phyloP scores from a whole-genome alignment of 371 early-diverging fungal species.

The Pancytospora philotis region DNA sequence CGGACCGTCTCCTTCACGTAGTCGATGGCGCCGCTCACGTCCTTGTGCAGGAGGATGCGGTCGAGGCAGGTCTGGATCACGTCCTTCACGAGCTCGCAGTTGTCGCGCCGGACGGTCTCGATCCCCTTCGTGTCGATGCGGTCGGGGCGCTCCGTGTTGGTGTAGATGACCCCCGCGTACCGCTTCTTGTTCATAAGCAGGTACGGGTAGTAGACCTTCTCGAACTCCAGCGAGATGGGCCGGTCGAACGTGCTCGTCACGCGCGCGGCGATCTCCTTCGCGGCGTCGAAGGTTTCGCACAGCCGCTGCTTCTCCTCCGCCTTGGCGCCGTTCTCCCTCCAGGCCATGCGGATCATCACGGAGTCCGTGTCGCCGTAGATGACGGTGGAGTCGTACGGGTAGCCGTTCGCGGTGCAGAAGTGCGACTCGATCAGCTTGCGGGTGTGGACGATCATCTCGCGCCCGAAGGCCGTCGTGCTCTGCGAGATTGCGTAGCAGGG shows the following conservation, averaged over 20 bases:
- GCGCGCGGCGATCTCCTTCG: constrained; percentile 63
- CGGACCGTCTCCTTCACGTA: constrained; percentile 78
- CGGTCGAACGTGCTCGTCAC: constrained; percentile 75
- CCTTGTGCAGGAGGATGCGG: constrained; percentile 77
- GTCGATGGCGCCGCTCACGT: constrained; percentile 73
- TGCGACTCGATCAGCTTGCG: constrained; percentile 73
- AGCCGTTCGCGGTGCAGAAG: constrained; percentile 73
- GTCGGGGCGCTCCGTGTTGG: constrained; percentile 73
- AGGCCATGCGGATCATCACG: constrained; percentile 95
- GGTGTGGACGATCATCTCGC: constrained; percentile 88
- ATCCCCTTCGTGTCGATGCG: constrained; percentile 96
- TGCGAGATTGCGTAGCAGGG: constrained; percentile 93
- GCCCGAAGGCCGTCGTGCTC: constrained; percentile 92
- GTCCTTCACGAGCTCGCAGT: constrained; percentile 78
- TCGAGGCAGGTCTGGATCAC: constrained; percentile 83
- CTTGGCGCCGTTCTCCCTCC: constrained; percentile 68
- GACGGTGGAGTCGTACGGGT: constrained; percentile 73
- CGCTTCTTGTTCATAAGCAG: constrained; percentile 96
- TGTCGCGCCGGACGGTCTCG: constrained; percentile 98
- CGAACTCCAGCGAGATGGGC: constrained; percentile 95
- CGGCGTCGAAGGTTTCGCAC: constrained; percentile 43
- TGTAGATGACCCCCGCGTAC: constrained; percentile 79
- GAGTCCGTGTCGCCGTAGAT: constrained; percentile 99
- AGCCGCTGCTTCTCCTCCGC: neutral
- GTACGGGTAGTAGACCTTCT: constrained; percentile 95